phyloP scores from a whole-genome alignment of 139 green algal species.

The Chlamydomonas schloesseri region DNA sequence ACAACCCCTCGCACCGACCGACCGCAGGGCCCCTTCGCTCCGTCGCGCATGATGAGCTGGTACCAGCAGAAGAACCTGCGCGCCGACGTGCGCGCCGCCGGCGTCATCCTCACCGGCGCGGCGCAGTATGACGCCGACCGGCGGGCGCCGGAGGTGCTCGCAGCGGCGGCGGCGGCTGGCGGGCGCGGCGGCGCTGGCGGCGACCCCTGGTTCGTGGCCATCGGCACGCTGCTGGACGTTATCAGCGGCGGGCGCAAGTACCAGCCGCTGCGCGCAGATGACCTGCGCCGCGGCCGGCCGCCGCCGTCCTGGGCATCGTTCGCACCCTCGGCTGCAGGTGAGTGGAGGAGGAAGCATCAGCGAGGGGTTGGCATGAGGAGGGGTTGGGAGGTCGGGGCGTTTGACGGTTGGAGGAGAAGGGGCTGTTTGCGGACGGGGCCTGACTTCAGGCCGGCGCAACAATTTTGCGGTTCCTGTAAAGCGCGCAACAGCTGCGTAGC shows the following conservation, averaged over 20 bases:
- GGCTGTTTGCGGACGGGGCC: too few relatives aligned
- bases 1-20: too few relatives aligned
- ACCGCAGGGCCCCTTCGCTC: conserved; percentile 5
- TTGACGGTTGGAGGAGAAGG: too few relatives aligned
- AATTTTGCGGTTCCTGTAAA: too few relatives aligned
- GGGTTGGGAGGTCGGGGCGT: too few relatives aligned
- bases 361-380: too few relatives aligned
- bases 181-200: background rate
- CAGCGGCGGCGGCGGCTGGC: too few relatives aligned
- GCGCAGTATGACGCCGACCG: background rate
- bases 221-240: conserved; percentile 18
- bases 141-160: conserved; percentile 5
- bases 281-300: conserved; percentile 21
- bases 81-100: conserved; percentile 12
- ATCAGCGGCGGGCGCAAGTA: conserved; percentile 30
- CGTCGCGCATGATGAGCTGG: background rate
- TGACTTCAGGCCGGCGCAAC: too few relatives aligned
- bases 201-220: conserved; percentile 32
- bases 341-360: too few relatives aligned
- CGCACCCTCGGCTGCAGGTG: too few relatives aligned
- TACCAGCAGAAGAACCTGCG: conserved; percentile 14
- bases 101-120: background rate
- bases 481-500: too few relatives aligned
- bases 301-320: conserved; percentile 8
- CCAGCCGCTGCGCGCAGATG: conserved; percentile 30